Evolutionary conservation across 2,329 filamentous ascomycete genomes (phyloP).

Genomic region (Domatiomyces catenatus): DNA sequence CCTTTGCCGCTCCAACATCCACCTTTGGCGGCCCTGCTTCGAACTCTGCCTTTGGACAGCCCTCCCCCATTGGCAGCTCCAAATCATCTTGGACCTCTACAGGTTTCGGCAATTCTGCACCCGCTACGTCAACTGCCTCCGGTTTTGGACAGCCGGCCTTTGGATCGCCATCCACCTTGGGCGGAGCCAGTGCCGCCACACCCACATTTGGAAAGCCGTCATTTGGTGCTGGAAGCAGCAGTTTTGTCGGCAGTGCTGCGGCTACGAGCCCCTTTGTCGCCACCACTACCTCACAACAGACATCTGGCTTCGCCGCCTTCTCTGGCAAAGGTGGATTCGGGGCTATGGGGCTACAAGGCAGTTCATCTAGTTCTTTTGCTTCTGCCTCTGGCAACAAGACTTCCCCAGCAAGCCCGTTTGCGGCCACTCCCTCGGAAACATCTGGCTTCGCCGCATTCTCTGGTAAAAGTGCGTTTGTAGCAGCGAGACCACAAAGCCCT

Average conservation of each 20-base stretch:
- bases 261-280: too few relatives aligned
- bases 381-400: too few relatives aligned
- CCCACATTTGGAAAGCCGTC: slow-evolving; percentile 21
- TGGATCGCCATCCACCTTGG: slow-evolving; percentile 20
- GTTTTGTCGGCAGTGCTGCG: slow-evolving; percentile 8
- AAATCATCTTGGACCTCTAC: slow-evolving; percentile 17
- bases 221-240: slow-evolving; percentile 9
- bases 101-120: slow-evolving; percentile 13
- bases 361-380: too few relatives aligned
- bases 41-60: slow-evolving; percentile 12
- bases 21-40: slow-evolving; percentile 14
- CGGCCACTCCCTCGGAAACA: slow-evolving; percentile 3
- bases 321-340: too few relatives aligned
- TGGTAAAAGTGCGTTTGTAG: slow-evolving; percentile 13
- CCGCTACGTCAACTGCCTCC: slow-evolving; percentile 3
- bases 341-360: too few relatives aligned
- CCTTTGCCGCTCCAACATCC: slow-evolving; percentile 10
- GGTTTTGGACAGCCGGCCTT: slow-evolving; percentile 20
- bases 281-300: too few relatives aligned
- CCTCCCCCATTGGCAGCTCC: slow-evolving; percentile 18
- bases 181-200: slow-evolving; percentile 18
- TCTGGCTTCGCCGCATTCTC: slow-evolving; percentile 20
- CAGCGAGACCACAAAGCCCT: slow-evolving; percentile 23
- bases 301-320: too few relatives aligned
- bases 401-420: slow-evolving; percentile 12